Conservation (phyloP, 306 rosid species). For the Hippophae rhamnoides region DNA sequence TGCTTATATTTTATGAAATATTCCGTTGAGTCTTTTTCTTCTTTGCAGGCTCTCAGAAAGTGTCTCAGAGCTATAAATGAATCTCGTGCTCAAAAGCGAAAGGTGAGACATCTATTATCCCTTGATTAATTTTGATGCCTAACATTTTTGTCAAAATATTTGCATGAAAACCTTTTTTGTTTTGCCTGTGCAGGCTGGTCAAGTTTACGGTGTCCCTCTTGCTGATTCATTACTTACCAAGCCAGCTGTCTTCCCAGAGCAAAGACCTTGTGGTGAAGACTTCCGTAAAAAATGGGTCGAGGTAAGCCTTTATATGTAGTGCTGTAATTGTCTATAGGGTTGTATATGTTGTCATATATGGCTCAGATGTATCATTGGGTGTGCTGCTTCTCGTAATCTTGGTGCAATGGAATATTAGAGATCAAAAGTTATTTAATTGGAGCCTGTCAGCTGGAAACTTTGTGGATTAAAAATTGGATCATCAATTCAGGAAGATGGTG, state of each 20-base stretch:
- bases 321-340: too few species aligned
- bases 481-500: too few species aligned
- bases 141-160: background rate
- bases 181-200: conserved; percentile 78
- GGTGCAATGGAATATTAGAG: too few species aligned
- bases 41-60: conserved; percentile 70
- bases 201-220: conserved; percentile 84
- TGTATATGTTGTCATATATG: too few species aligned
- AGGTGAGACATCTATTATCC: conserved; percentile 43
- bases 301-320: conserved; percentile 28
- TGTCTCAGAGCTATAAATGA: conserved; percentile 89
- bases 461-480: too few species aligned
- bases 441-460: too few species aligned
- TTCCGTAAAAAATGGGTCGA: conserved; percentile 86
- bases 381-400: too few species aligned
- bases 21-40: background rate
- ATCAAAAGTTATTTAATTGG: too few species aligned
- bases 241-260: conserved; percentile 75
- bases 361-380: too few species aligned
- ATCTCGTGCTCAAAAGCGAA: conserved; percentile 91
- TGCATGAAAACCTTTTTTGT: conserved; percentile 19
- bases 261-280: conserved; percentile 67
- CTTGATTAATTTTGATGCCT: conserved; percentile 7
- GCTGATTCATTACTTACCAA: conserved; percentile 67
- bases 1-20: background rate